Conservation (phyloP, 2,329 filamentous ascomycete species). For the Hypoxylon sp. region DNA sequence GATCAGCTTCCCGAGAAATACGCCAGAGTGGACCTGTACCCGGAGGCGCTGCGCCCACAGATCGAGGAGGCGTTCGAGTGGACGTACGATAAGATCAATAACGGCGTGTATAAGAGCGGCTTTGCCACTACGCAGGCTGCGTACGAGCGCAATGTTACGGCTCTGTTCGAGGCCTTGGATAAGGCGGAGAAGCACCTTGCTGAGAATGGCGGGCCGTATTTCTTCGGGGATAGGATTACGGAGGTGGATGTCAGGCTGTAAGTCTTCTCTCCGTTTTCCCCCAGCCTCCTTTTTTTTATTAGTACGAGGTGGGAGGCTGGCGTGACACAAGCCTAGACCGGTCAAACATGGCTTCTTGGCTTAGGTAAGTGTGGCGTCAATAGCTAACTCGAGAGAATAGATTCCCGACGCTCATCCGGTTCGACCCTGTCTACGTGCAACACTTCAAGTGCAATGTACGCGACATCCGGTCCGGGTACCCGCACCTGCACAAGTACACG, state of each 20-base stretch:
- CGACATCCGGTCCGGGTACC: conserved; percentile 88
- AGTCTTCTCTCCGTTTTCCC: conserved; percentile 48
- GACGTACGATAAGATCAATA: conserved; percentile 83
- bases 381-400: conserved; percentile 38
- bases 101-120: conserved; percentile 81
- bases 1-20: conserved; percentile 73
- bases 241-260: conserved; percentile 85
- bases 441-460: conserved; percentile 90
- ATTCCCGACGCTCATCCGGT: conserved; percentile 54
- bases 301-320: neutral
- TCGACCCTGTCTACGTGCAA: conserved; percentile 81
- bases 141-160: conserved; percentile 80
- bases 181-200: conserved; percentile 79
- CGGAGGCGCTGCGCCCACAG: conserved; percentile 70
- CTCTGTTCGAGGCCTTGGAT: conserved; percentile 84
- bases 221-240: conserved; percentile 81
- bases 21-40: conserved; percentile 76
- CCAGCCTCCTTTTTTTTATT: neutral
- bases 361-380: neutral
- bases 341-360: neutral
- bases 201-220: conserved; percentile 71
- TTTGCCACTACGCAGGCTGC: conserved; percentile 88
- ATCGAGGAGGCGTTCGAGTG: conserved; percentile 86
- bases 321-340: neutral
- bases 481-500: conserved; percentile 84